Percentiles rank a stretch among this genome's conserved stretches.
Conservation (phyloP, 2,329 filamentous ascomycete species). For the Paecilomyces niveus region DNA sequence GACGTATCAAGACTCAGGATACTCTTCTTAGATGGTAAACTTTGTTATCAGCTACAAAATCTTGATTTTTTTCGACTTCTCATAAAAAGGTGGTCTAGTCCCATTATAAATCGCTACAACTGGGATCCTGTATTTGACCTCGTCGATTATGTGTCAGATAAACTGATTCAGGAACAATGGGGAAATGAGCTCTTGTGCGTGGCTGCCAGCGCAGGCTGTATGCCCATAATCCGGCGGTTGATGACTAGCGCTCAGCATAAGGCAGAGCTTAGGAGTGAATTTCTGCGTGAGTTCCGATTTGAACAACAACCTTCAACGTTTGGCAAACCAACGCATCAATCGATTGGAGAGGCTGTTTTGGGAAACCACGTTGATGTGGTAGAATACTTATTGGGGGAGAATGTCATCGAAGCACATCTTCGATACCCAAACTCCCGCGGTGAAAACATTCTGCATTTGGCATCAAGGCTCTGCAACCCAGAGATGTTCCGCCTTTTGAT, state of each 20-base stretch:
- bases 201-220: conserved; percentile 16
- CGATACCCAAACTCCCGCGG: too few species aligned
- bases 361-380: conserved; percentile 7
- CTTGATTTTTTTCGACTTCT: background rate
- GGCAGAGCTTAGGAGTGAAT: conserved; percentile 3
- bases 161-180: conserved; percentile 17
- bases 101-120: conserved; percentile 1
- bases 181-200: conserved; percentile 16
- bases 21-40: conserved; percentile 9
- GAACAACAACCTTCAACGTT: background rate
- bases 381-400: too few species aligned
- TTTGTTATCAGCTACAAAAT: conserved; percentile 14
- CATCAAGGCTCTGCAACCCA: too few species aligned
- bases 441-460: too few species aligned
- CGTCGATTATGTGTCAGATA: conserved; percentile 11
- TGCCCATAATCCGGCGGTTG: conserved; percentile 16
- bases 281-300: background rate
- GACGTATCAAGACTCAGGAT: conserved; percentile 16
- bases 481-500: too few species aligned
- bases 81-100: conserved; percentile 6
- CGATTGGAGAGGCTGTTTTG: conserved; percentile 6
- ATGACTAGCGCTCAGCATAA: conserved; percentile 4
- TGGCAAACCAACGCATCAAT: conserved; percentile 4
- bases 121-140: conserved; percentile 8
- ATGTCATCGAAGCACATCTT: too few species aligned